Conservation (phyloP, 2,329 filamentous ascomycete genomes). For the Trichoderma cornu-damae region DNA sequence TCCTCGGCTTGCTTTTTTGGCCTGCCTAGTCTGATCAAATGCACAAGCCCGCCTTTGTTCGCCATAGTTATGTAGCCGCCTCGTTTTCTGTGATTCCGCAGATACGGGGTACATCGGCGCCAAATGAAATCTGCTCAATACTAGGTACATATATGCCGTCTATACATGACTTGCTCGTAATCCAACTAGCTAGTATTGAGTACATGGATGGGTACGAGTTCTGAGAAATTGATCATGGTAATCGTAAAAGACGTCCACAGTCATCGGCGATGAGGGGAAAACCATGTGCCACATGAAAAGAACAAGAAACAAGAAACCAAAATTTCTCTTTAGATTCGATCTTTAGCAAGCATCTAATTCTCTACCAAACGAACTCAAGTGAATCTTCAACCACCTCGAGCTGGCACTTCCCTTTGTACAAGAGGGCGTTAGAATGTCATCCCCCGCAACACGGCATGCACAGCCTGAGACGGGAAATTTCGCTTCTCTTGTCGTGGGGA, state of each 20-base stretch:
- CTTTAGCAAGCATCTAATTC: conserved; percentile 16
- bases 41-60: neutral
- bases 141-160: too few species aligned
- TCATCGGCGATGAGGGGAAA: neutral
- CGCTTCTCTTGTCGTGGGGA: conserved; percentile 4
- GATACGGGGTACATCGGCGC: conserved; percentile 20
- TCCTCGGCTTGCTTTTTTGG: too few species aligned
- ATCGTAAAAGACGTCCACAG: neutral
- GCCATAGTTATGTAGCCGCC: neutral
- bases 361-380: conserved; percentile 17
- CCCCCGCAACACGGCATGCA: neutral
- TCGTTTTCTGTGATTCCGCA: conserved; percentile 11
- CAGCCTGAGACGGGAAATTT: neutral
- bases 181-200: neutral
- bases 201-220: neutral
- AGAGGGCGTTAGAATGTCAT: neutral
- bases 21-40: neutral
- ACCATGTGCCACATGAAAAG: neutral
- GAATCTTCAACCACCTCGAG: conserved; percentile 1
- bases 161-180: neutral
- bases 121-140: conserved; percentile 17
- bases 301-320: conserved; percentile 1
- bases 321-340: conserved; percentile 16
- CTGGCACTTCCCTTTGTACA: neutral
- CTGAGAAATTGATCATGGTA: neutral